A percentile compares a stretch with the other conserved stretches of the same genome.
These are phyloP conservation scores for Parastagonospora avenae DNA, from an alignment of 2,329 filamentous ascomycete genomes.

Conservation along the genomic window DNA sequence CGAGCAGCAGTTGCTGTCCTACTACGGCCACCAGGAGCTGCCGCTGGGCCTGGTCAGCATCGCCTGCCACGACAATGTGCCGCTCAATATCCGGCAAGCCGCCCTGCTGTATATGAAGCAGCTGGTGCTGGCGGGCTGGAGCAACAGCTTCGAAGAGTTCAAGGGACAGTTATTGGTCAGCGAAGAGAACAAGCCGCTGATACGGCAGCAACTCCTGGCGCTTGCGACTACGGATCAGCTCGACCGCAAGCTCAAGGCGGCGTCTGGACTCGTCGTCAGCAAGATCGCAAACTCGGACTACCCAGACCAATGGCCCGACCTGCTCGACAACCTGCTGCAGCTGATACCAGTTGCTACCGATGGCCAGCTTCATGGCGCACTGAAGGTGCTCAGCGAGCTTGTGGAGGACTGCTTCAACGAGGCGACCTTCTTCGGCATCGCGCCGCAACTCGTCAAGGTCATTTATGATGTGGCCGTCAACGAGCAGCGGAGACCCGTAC, in stretches of 20 bases:
- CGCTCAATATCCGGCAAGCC: conserved; percentile 78
- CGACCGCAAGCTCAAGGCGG: conserved; percentile 84
- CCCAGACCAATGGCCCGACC: conserved; percentile 90
- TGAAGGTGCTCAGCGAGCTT: conserved; percentile 85
- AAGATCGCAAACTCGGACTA: conserved; percentile 95
- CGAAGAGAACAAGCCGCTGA: conserved; percentile 73
- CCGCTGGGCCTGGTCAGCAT: conserved; percentile 81
- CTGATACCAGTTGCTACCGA: conserved; percentile 78
- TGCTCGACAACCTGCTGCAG: conserved; percentile 79
- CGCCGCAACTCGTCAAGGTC: conserved; percentile 80
- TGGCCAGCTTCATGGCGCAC: conserved; percentile 81
- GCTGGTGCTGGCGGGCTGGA: conserved; percentile 87
- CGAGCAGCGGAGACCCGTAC: conserved; percentile 71
- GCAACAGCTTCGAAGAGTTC: conserved; percentile 73
- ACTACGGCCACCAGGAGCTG: conserved; percentile 72
- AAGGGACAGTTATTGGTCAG: conserved; percentile 70
- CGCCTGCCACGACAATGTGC: conserved; percentile 74
- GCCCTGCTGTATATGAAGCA: conserved; percentile 79
- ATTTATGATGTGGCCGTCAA: conserved; percentile 83
- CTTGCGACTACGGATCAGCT: conserved; percentile 74
- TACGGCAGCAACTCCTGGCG: conserved; percentile 76
- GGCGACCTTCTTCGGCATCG: conserved; percentile 91
- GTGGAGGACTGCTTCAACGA: conserved; percentile 94
- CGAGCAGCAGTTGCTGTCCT: conserved; percentile 78
- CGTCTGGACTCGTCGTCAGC: conserved; percentile 87